Evolutionary conservation across 495 filamentous ascomycete species (phyloP).

Genomic region (Venustampulla echinocandica): DNA sequence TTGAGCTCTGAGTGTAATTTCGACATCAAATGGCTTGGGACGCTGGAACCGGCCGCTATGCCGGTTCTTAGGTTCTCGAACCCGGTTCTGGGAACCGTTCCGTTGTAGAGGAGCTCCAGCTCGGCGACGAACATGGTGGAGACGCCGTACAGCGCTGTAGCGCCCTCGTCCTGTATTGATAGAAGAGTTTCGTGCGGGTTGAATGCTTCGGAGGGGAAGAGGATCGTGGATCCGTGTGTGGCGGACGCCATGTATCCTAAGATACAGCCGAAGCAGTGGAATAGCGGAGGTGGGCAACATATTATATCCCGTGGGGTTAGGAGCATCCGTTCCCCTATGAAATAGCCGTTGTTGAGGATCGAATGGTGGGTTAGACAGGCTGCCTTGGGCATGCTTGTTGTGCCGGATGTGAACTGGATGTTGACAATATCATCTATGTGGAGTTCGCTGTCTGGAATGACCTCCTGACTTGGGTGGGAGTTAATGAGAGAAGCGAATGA

Average conservation of each 20-base stretch:
- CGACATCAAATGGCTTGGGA: conserved; percentile 79
- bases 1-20: conserved; percentile 68
- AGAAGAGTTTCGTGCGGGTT: conserved; percentile 62
- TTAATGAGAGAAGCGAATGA: conserved; percentile 11
- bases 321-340: conserved; percentile 76
- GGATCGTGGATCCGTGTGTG: conserved; percentile 74
- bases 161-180: conserved; percentile 64
- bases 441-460: conserved; percentile 41
- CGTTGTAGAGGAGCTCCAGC: conserved; percentile 58
- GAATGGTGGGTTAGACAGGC: conserved; percentile 76
- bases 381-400: conserved; percentile 83
- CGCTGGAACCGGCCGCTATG: conserved; percentile 80
- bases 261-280: conserved; percentile 89
- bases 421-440: conserved; percentile 69
- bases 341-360: conserved; percentile 84
- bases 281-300: conserved; percentile 80
- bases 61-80: conserved; percentile 73
- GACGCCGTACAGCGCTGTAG: conserved; percentile 86
- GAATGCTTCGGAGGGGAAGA: conserved; percentile 85
- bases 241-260: conserved; percentile 92
- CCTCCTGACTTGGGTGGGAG: not conserved
- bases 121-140: conserved; percentile 95
- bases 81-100: conserved; percentile 37
- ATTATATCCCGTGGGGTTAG: conserved; percentile 63
- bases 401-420: conserved; percentile 96